phyloP scores from a whole-genome alignment of 2,329 filamentous ascomycete species.

The Penicillium fuscoglaucum region DNA sequence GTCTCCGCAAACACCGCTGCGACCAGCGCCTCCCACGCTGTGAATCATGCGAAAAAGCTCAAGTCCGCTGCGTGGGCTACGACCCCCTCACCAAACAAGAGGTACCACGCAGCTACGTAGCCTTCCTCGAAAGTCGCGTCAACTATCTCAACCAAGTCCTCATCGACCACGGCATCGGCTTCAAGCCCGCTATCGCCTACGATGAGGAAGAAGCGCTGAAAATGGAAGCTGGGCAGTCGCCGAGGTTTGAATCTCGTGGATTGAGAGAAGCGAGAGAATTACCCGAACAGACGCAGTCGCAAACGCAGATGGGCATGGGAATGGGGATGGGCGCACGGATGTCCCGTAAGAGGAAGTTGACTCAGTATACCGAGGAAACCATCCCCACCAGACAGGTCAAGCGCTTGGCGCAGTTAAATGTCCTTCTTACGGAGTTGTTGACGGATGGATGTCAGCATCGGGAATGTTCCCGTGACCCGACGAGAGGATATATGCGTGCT shows the following conservation, averaged over 20 bases:
- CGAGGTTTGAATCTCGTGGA: neutral
- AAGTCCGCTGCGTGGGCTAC: conserved; percentile 79
- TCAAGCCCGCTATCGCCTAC: conserved; percentile 64
- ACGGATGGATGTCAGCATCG: conserved; percentile 2
- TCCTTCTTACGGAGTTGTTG: conserved; percentile 6
- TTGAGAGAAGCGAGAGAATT: neutral
- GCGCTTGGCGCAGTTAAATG: conserved; percentile 6
- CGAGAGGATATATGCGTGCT: neutral
- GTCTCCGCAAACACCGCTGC: conserved; percentile 81
- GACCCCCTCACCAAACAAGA: conserved; percentile 90
- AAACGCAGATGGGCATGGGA: neutral
- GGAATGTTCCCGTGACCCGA: neutral
- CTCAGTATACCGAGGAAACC: neutral
- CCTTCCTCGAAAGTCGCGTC: conserved; percentile 77
- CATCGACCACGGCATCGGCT: conserved; percentile 62
- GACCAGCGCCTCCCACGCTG: conserved; percentile 83
- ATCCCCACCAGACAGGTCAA: conserved; percentile 4
- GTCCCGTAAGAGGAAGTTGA: conserved; percentile 4
- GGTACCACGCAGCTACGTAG: conserved; percentile 80
- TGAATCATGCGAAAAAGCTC: conserved; percentile 80
- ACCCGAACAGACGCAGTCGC: neutral
- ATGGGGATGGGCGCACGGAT: neutral
- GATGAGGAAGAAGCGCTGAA: conserved; percentile 45
- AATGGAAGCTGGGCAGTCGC: neutral
- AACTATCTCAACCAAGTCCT: conserved; percentile 73